phyloP scores from a whole-genome alignment of 257 asterid species.

The Plantago ovata region DNA sequence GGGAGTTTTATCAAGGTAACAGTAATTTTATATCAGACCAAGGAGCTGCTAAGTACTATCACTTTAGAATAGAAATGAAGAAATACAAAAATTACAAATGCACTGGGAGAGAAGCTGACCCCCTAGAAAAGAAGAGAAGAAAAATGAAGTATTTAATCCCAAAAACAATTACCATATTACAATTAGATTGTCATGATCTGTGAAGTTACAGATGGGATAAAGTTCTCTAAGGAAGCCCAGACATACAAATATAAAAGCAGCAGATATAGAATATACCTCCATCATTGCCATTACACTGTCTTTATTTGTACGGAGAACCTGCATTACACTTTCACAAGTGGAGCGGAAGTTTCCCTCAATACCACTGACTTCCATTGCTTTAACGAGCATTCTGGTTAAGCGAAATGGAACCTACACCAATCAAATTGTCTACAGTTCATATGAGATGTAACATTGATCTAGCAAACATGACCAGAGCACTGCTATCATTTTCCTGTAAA shows the following conservation, averaged over 20 bases:
- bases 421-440: constrained; percentile 3
- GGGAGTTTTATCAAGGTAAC: no score
- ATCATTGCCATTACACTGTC: constrained; percentile 99
- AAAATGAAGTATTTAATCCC: no score
- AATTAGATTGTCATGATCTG: no score
- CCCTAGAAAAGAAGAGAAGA: no score
- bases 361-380: constrained; percentile 99
- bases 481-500: constrained; percentile 8
- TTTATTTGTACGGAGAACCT: constrained; percentile 87
- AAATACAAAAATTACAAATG: no score
- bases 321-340: constrained; percentile 97
- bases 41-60: no score
- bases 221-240: constrained; percentile 6
- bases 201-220: background rate
- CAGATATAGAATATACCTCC: constrained; percentile 60
- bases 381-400: constrained; percentile 97
- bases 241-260: background rate
- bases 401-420: constrained; percentile 93
- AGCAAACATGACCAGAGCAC: background rate
- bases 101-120: no score
- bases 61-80: no score
- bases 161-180: no score
- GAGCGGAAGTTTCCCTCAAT: constrained; percentile 97
- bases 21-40: no score
- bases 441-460: background rate